Evolutionary conservation across 352 stramenopile genomes (phyloP), one percentile per base, ranked within the genome.

Genomic region (Phytopythium mirpurense): DNA sequence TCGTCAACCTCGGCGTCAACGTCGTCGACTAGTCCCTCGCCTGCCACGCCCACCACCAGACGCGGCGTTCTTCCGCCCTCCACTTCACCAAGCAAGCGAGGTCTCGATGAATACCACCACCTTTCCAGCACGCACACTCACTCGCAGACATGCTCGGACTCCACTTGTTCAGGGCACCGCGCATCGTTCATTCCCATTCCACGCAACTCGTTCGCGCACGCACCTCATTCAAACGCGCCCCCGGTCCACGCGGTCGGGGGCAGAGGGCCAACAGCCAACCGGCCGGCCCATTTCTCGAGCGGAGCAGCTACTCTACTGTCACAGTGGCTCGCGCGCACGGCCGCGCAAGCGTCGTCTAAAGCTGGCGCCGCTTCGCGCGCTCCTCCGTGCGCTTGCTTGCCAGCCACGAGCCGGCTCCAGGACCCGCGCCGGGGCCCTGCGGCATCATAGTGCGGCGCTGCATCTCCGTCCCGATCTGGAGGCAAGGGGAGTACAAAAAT

Each of bases 1-100:
- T 96, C 41, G 83, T 91, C 27, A 96, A 96, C 58, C 59, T 96
- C n/a, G 86, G 83, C 48, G 78, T 95, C 45, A 92, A 75, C 53
- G 77, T 88, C 48, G 73, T 89, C n/a, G 74, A 90, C 50, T 94
- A 67, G 11, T 3, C 36, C 36, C 7, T 23, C 18, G 36, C n/a
- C n/a, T n/a, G n/a, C n/a, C n/a, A n/a, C n/a, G n/a, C n/a, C n/a
- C n/a, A n/a, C n/a, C n/a, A n/a, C n/a, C n/a, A n/a, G n/a, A n/a
- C n/a, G n/a, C n/a, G n/a, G n/a, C n/a, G n/a, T n/a, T n/a, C n/a
- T n/a, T n/a, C n/a, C n/a, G n/a, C n/a, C n/a, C n/a, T n/a, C n/a
- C n/a, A n/a, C n/a, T n/a, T n/a, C n/a, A n/a, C n/a, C n/a, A n/a
- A n/a, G n/a, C n/a, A n/a, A n/a, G n/a, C n/a, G n/a, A n/a, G n/a